A percentile compares a stretch with the other conserved stretches of the same genome.
Evolutionary conservation across 306 rosid genomes (phyloP).

Genomic region (Hippophae tibetana): DNA sequence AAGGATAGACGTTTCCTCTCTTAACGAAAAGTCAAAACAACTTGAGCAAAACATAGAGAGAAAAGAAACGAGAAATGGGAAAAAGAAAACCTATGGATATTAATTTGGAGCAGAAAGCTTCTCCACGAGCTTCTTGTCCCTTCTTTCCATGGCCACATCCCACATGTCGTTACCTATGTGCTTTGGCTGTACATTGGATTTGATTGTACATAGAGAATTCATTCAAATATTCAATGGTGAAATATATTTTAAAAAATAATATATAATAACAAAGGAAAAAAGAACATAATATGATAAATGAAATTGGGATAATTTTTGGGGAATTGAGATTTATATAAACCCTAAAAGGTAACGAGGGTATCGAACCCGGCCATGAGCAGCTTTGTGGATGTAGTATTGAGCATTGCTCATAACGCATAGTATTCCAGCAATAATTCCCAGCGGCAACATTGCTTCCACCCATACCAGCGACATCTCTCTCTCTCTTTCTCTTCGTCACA

Average conservation of each 20-base stretch:
- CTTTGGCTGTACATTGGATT: slow-evolving; percentile 54
- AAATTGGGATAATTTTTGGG: too few relatives aligned
- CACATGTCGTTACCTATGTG: slow-evolving; percentile 86
- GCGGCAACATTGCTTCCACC: slow-evolving; percentile 75
- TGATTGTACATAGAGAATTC: too few relatives aligned
- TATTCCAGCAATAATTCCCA: slow-evolving; percentile 89
- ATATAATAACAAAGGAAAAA: too few relatives aligned
- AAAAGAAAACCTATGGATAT: slow-evolving; percentile 8
- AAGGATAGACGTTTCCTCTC: too few relatives aligned
- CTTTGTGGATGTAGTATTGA: slow-evolving; percentile 81
- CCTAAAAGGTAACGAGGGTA: neutral
- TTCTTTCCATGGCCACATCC: slow-evolving; percentile 94
- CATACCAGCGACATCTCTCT: slow-evolving; percentile 40
- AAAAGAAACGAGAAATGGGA: neutral
- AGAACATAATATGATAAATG: too few relatives aligned
- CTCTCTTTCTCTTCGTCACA: slow-evolving; percentile 11
- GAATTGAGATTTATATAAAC: neutral
- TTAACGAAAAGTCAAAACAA: too few relatives aligned
- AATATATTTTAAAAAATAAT: too few relatives aligned
- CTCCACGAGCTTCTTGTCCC: slow-evolving; percentile 81
- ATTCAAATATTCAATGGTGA: too few relatives aligned
- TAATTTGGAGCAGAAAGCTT: slow-evolving; percentile 27
- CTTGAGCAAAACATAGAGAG: too few relatives aligned
- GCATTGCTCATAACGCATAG: slow-evolving; percentile 79
- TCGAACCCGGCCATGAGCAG: slow-evolving; percentile 73